Evolutionary conservation across 2,329 filamentous ascomycete species (phyloP).

Genomic region (Apiospora malaysiana): DNA sequence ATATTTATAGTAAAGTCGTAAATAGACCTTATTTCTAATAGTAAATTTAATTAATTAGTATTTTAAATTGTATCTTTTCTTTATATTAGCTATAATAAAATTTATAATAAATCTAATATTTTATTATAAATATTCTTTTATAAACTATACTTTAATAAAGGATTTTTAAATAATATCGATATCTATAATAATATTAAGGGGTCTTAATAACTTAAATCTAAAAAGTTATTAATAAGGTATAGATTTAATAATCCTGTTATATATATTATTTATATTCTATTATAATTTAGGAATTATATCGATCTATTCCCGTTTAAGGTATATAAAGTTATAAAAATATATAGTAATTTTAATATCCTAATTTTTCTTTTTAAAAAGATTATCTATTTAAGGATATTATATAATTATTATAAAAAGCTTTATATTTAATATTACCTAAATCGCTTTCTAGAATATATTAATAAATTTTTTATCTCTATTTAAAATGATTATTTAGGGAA

Average conservation of each 20-base stretch:
- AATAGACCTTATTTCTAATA: neutral
- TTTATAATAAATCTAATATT: neutral
- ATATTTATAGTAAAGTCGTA: neutral
- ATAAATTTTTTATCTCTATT: neutral
- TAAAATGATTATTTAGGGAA: neutral
- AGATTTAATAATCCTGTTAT: neutral
- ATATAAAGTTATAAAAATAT: neutral
- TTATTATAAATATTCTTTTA: neutral
- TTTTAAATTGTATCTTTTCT: neutral
- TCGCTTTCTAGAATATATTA: neutral
- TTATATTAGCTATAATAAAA: neutral
- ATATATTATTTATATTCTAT: conserved; percentile 1
- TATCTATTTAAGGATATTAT: conserved; percentile 11
- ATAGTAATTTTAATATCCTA: conserved; percentile 1
- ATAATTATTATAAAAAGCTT: neutral
- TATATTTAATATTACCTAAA: conserved; percentile 14
- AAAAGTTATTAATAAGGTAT: conserved; percentile 2
- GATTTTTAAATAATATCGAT: neutral
- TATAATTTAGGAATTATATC: conserved; percentile 7
- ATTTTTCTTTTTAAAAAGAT: neutral
- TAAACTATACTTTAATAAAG: neutral
- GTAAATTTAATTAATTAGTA: neutral
- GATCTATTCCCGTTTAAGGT: neutral
- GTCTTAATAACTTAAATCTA: neutral
- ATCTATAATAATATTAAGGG: neutral